Evolutionary conservation across 352 stramenopile species (phyloP).

Genomic region (Phytopythium montanum): DNA sequence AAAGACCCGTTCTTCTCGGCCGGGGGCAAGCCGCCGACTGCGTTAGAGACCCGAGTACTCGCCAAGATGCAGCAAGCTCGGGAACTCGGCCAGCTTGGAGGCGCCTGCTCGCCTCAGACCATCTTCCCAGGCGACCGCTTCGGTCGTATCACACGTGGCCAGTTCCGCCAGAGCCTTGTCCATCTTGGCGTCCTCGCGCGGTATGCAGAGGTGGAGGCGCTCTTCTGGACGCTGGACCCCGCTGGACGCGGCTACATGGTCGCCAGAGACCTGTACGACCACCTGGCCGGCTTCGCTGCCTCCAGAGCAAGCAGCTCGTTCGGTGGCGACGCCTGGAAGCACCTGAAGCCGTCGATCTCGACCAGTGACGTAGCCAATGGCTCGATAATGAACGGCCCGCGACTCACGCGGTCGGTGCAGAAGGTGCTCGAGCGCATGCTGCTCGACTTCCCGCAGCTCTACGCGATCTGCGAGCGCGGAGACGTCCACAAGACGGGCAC

Average conservation of each 20-base stretch:
- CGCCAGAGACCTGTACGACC: constrained; percentile 59
- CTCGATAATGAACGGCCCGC: background rate
- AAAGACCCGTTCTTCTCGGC: constrained; percentile 31
- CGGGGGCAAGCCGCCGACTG: constrained; percentile 25
- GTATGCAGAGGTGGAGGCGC: constrained; percentile 62
- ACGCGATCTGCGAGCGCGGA: constrained; percentile 44
- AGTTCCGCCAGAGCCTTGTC: constrained; percentile 72
- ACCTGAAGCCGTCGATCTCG: constrained; percentile 26
- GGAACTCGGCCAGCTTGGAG: constrained; percentile 48
- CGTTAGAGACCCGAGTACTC: constrained; percentile 54
- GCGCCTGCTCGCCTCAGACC: constrained; percentile 38
- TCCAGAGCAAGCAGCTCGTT: constrained; percentile 7
- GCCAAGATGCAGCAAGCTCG: constrained; percentile 60
- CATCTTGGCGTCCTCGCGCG: constrained; percentile 56
- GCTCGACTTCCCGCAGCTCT: constrained; percentile 30
- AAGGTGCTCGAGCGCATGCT: constrained; percentile 75
- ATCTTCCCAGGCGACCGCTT: constrained; percentile 74
- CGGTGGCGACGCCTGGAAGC: constrained; percentile 9
- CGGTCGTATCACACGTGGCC: constrained; percentile 57
- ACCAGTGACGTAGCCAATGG: constrained; percentile 10
- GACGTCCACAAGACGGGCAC: constrained; percentile 37
- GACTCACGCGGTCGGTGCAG: constrained; percentile 49
- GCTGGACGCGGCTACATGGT: constrained; percentile 55
- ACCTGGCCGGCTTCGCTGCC: constrained; percentile 39
- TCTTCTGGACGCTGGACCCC: constrained; percentile 77